phyloP scores from a whole-genome alignment of 139 green algal species.

The Monoraphidium neglectum region DNA sequence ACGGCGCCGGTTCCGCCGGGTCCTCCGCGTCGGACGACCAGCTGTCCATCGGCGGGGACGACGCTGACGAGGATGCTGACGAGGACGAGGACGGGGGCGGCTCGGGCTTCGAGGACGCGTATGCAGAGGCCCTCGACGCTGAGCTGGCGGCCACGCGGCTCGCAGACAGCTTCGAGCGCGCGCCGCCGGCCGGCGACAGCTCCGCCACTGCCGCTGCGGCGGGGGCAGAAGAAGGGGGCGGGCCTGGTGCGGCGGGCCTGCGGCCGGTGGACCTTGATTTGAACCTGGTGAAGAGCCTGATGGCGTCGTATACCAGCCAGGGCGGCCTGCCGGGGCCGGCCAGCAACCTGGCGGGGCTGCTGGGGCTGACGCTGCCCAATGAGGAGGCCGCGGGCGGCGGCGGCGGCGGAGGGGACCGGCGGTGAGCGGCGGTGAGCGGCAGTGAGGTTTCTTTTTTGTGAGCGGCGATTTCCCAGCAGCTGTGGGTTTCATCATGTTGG shows the following conservation, averaged over 20 bases:
- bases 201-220: background rate
- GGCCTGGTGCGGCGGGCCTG: slow-evolving; percentile 18
- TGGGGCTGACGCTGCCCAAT: slow-evolving; percentile 67
- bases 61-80: slow-evolving; percentile 8
- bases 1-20: background rate
- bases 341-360: slow-evolving; percentile 69
- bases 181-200: background rate
- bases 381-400: background rate
- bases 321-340: slow-evolving; percentile 75
- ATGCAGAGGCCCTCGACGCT: slow-evolving; percentile 44
- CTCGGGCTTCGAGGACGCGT: slow-evolving; percentile 56
- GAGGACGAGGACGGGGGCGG: slow-evolving; percentile 20
- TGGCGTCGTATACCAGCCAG: slow-evolving; percentile 73
- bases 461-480: too few relatives aligned
- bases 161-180: slow-evolving; percentile 43
- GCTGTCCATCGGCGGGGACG: slow-evolving; percentile 10
- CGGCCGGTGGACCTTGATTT: slow-evolving; percentile 69
- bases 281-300: slow-evolving; percentile 76
- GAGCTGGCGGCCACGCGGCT: slow-evolving; percentile 55
- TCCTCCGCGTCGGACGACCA: background rate
- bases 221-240: background rate
- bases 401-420: background rate
- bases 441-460: too few relatives aligned
- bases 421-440: too few relatives aligned
- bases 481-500: too few relatives aligned